Evolutionary conservation across 2,329 filamentous ascomycete genomes (phyloP).

Genomic region (Fusarium foetens): DNA sequence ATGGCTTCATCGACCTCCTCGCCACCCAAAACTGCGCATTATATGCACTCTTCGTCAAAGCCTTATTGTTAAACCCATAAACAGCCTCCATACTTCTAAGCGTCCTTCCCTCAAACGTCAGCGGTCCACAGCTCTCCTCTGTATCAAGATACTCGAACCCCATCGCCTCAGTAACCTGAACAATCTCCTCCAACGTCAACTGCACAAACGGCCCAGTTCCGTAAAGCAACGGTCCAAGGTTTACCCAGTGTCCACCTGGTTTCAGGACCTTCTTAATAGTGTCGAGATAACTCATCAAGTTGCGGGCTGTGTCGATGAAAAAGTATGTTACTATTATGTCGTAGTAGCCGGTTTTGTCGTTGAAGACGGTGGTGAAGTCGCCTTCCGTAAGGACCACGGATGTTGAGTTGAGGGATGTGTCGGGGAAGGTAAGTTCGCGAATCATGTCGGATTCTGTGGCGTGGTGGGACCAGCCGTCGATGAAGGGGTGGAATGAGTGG

Average conservation of each 20-base stretch:
- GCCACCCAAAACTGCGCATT: conserved; percentile 66
- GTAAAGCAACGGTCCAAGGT: conserved; percentile 66
- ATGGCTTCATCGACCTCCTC: conserved; percentile 25
- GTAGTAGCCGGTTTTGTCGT: conserved; percentile 46
- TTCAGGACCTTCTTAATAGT: conserved; percentile 60
- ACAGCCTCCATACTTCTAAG: conserved; percentile 59
- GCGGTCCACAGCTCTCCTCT: conserved; percentile 52
- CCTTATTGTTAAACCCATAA: conserved; percentile 63
- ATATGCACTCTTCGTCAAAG: conserved; percentile 64
- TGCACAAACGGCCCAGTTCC: conserved; percentile 65
- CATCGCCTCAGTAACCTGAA: conserved; percentile 58
- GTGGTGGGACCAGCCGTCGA: conserved; percentile 68
- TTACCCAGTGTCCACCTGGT: conserved; percentile 63
- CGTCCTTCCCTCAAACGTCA: conserved; percentile 54
- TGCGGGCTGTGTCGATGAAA: conserved; percentile 70
- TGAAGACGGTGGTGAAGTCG: conserved; percentile 62
- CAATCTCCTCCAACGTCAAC: conserved; percentile 63
- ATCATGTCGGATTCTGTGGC: conserved; percentile 58
- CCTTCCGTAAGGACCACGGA: conserved; percentile 63
- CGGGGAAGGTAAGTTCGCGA: conserved; percentile 58
- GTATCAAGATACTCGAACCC: conserved; percentile 63
- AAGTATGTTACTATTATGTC: conserved; percentile 66
- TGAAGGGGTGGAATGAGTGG: conserved; percentile 59
- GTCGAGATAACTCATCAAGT: conserved; percentile 64
- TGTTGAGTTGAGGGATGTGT: conserved; percentile 48